Evolutionary conservation across 306 rosid species (phyloP).

Genomic region (Pterocarpus santalinus): DNA sequence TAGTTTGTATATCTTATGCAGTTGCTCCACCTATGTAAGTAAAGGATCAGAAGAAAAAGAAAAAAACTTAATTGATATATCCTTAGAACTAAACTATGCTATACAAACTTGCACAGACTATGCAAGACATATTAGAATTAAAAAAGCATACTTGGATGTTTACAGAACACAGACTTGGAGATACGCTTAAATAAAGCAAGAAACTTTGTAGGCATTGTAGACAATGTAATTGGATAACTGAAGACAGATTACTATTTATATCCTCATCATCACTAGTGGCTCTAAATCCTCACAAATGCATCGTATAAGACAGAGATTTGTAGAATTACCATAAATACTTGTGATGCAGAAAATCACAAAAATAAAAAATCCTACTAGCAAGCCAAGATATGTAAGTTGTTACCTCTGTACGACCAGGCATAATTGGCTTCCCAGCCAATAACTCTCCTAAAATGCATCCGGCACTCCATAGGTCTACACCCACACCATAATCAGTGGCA

Average conservation of each 20-base stretch:
- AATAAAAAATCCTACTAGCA: slow-evolving; percentile 37
- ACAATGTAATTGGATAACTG: neutral
- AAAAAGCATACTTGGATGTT: neutral
- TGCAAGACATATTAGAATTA: slow-evolving; percentile 21
- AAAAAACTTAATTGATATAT: slow-evolving; percentile 27
- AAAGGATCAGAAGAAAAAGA: slow-evolving; percentile 26
- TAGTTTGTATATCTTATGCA: slow-evolving; percentile 93
- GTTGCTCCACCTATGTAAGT: slow-evolving; percentile 83
- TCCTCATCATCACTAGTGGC: slow-evolving; percentile 14
- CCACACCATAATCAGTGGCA: slow-evolving; percentile 88
- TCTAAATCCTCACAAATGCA: slow-evolving; percentile 14
- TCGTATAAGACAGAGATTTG: slow-evolving; percentile 19
- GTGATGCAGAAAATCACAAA: slow-evolving; percentile 27
- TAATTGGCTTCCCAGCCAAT: slow-evolving; percentile 92
- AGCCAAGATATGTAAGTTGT: slow-evolving; percentile 39
- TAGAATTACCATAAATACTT: slow-evolving; percentile 20
- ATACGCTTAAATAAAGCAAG: neutral
- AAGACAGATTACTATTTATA: slow-evolving; percentile 18
- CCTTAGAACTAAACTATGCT: slow-evolving; percentile 21
- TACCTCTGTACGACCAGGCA: slow-evolving; percentile 99
- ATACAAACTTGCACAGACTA: slow-evolving; percentile 11
- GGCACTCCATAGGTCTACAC: slow-evolving; percentile 95
- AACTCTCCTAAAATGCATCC: slow-evolving; percentile 97
- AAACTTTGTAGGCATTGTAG: neutral
- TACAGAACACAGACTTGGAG: neutral